These are phyloP conservation scores for Pyricularia grisea DNA, from an alignment of 2,329 filamentous ascomycete species.

Conservation along the genomic window DNA sequence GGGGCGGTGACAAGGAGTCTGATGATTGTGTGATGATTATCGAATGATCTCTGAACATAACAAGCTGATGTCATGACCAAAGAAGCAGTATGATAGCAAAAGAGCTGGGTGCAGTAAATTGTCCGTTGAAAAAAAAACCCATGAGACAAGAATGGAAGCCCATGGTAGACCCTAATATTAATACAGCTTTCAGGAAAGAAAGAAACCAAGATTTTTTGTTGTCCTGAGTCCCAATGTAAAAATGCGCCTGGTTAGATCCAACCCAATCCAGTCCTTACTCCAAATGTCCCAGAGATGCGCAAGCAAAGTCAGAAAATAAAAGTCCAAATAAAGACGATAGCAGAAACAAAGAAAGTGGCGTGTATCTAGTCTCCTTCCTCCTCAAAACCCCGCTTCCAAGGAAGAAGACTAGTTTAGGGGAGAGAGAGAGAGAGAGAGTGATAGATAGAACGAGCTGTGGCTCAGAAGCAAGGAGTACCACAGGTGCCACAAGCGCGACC, in stretches of 20 bases:
- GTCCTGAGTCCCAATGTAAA: not conserved
- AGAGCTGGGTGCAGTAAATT: not conserved
- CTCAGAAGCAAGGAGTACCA: conserved; percentile 9
- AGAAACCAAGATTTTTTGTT: not conserved
- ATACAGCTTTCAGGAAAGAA: not conserved
- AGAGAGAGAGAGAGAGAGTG: too few species aligned
- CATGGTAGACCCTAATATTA: not conserved
- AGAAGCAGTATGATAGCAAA: not conserved
- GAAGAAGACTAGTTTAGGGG: not conserved
- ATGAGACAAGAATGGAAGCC: not conserved
- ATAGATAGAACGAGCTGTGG: too few species aligned
- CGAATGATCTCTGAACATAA: not conserved
- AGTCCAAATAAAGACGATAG: not conserved
- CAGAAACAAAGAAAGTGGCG: not conserved
- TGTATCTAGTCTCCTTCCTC: not conserved
- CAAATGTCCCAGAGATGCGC: conserved; percentile 18
- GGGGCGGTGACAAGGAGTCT: not conserved
- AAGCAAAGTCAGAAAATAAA: not conserved
- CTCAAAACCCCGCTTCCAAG: not conserved
- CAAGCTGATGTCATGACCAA: not conserved
- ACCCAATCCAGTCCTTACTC: not conserved
- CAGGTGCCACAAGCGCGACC: conserved; percentile 16
- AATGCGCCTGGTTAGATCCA: not conserved
- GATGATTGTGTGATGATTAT: not conserved
- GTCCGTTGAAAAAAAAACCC: not conserved